Conservation (phyloP, 73 alveolate species). For the Tetrahymena elliotti region DNA sequence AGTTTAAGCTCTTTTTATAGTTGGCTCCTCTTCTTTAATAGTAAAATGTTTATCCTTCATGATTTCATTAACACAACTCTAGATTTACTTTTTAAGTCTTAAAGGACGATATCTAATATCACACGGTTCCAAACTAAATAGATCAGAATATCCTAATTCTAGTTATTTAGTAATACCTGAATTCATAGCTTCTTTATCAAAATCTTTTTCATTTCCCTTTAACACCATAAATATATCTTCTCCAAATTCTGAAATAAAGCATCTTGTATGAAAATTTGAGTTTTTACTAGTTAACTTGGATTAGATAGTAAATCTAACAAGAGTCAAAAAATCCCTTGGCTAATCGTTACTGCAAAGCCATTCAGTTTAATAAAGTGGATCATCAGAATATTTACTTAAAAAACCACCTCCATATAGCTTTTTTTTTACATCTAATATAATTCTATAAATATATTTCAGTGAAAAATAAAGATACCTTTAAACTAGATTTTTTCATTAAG, state of each 20-base stretch:
- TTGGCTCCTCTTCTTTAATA: neutral
- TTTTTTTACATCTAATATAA: slow-evolving; percentile 5
- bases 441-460: too few species aligned
- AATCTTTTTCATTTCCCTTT: slow-evolving; percentile 9
- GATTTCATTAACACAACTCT: slow-evolving; percentile 9
- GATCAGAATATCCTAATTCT: slow-evolving; percentile 34
- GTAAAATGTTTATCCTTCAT: neutral
- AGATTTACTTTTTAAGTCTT: slow-evolving; percentile 11
- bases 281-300: slow-evolving; percentile 11
- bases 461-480: neutral
- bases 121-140: slow-evolving; percentile 23
- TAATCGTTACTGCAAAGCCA: slow-evolving; percentile 23
- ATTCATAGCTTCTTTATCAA: slow-evolving; percentile 4
- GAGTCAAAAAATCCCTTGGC: slow-evolving; percentile 28
- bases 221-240: slow-evolving; percentile 24
- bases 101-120: slow-evolving; percentile 29
- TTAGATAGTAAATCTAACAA: slow-evolving; percentile 19
- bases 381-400: slow-evolving; percentile 1
- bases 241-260: slow-evolving; percentile 16
- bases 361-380: slow-evolving; percentile 3
- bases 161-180: slow-evolving; percentile 9
- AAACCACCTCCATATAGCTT: slow-evolving; percentile 18
- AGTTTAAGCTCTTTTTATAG: neutral
- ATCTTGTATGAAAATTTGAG: slow-evolving; percentile 17
- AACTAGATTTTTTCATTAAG: neutral